Conservation (phyloP, 2,329 filamentous ascomycete species). For the Microsporum ferrugineum region DNA sequence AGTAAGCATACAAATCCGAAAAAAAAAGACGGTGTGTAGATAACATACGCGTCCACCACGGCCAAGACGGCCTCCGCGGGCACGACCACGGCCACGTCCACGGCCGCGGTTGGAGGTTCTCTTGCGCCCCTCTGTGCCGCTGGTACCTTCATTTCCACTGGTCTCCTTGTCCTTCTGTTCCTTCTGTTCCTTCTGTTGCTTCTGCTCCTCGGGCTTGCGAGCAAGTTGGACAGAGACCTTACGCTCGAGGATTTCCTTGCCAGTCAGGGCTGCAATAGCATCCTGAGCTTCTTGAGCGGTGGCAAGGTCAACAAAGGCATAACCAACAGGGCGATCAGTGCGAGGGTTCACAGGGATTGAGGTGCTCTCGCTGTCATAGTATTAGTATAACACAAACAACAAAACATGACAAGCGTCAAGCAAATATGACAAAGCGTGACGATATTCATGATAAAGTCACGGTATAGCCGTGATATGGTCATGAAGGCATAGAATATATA, state of each 20-base stretch:
- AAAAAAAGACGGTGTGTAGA: background rate
- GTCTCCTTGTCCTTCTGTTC: constrained; percentile 39
- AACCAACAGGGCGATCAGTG: constrained; percentile 95
- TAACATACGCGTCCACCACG: constrained; percentile 57
- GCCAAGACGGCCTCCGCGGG: constrained; percentile 53
- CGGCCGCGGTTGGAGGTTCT: constrained; percentile 48
- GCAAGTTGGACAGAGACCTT: constrained; percentile 99
- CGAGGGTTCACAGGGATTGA: constrained; percentile 99
- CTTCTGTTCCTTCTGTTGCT: constrained; percentile 44
- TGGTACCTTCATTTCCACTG: constrained; percentile 60
- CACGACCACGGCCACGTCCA: constrained; percentile 49
- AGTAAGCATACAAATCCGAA: constrained; percentile 6
- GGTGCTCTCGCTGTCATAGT: constrained; percentile 67
- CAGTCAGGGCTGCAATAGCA: constrained; percentile 88
- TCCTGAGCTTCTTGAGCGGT: constrained; percentile 90
- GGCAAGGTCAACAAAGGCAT: constrained; percentile 96
- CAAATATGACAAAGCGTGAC: background rate
- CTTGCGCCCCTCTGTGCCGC: constrained; percentile 50
- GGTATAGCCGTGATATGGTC: constrained; percentile 1
- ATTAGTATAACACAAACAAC: background rate
- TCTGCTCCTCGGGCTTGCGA: constrained; percentile 88
- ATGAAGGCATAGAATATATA: too few species aligned
- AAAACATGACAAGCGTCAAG: background rate
- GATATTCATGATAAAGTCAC: background rate
- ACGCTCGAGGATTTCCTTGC: constrained; percentile 94